A percentile compares a stretch with the other conserved stretches of the same genome.
Evolutionary conservation across 805 yeast species (phyloP).

Genomic region (Saccharomycopsis fodiens): DNA sequence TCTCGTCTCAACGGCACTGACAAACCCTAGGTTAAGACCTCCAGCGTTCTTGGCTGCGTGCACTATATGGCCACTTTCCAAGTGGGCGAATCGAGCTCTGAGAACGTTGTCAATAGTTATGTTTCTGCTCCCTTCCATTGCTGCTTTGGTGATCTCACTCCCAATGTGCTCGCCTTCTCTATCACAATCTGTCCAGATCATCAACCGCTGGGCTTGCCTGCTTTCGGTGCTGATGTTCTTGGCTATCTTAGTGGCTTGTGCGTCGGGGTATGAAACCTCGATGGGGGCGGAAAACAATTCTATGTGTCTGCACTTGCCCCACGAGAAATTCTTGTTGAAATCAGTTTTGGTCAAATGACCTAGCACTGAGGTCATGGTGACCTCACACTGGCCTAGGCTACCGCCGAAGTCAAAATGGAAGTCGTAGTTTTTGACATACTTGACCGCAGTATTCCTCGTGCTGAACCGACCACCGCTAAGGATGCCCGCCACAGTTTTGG

Average conservation of each 20-base stretch:
- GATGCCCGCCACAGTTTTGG: slow-evolving; percentile 69
- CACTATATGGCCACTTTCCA: slow-evolving; percentile 66
- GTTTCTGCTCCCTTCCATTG: slow-evolving; percentile 40
- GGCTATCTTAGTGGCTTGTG: slow-evolving; percentile 42
- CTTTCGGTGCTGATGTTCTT: slow-evolving; percentile 65
- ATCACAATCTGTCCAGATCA: slow-evolving; percentile 99
- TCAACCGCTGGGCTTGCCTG: slow-evolving; percentile 47
- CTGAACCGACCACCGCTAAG: slow-evolving; percentile 64
- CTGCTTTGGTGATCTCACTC: slow-evolving; percentile 69
- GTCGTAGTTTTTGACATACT: slow-evolving; percentile 73
- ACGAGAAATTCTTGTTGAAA: slow-evolving; percentile 51
- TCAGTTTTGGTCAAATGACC: slow-evolving; percentile 73
- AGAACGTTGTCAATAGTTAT: slow-evolving; percentile 43
- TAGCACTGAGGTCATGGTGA: slow-evolving; percentile 81
- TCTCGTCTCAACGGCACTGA: slow-evolving; percentile 80
- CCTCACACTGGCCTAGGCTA: slow-evolving; percentile 56
- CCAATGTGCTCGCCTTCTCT: slow-evolving; percentile 95
- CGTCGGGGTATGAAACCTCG: slow-evolving; percentile 31
- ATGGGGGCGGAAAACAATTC: slow-evolving; percentile 68
- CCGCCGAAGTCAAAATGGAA: slow-evolving; percentile 59
- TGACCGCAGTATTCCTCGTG: slow-evolving; percentile 42
- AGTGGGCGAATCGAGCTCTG: slow-evolving; percentile 83
- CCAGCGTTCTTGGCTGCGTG: slow-evolving; percentile 68
- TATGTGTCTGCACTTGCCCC: slow-evolving; percentile 63
- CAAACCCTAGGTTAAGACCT: slow-evolving; percentile 55